Percentiles rank a stretch among this genome's conserved stretches.
These are phyloP conservation scores for Caryopteris hybrid DNA, from an alignment of 305 asterid species.

Conservation along the genomic window DNA sequence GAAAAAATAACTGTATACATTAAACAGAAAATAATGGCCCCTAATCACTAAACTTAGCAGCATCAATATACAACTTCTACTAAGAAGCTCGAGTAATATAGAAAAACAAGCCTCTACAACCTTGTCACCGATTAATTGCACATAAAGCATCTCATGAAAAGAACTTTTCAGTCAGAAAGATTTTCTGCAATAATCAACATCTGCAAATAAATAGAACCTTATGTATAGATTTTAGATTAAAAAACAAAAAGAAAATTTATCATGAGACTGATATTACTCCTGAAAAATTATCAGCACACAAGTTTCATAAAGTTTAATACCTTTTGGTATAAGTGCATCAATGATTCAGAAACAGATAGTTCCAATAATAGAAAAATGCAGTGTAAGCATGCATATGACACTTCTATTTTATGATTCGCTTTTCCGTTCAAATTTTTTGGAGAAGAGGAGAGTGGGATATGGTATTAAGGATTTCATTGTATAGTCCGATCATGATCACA, in stretches of 20 bases:
- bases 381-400: background rate
- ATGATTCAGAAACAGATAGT: background rate
- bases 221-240: background rate
- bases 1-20: background rate
- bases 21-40: background rate
- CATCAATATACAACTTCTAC: background rate
- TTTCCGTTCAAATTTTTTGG: background rate
- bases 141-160: background rate
- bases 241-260: background rate
- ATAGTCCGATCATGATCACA: background rate
- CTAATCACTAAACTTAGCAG: background rate
- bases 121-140: background rate
- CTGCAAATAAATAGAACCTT: background rate
- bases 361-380: background rate
- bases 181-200: background rate
- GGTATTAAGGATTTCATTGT: background rate
- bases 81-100: background rate
- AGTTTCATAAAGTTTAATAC: background rate
- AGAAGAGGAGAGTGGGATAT: background rate
- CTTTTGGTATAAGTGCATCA: background rate
- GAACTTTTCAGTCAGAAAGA: background rate
- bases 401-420: background rate
- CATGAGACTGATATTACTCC: background rate
- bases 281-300: background rate
- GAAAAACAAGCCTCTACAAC: background rate